Conservation (phyloP, 768 basidiomycete species). For the Tulasnella sp. region DNA sequence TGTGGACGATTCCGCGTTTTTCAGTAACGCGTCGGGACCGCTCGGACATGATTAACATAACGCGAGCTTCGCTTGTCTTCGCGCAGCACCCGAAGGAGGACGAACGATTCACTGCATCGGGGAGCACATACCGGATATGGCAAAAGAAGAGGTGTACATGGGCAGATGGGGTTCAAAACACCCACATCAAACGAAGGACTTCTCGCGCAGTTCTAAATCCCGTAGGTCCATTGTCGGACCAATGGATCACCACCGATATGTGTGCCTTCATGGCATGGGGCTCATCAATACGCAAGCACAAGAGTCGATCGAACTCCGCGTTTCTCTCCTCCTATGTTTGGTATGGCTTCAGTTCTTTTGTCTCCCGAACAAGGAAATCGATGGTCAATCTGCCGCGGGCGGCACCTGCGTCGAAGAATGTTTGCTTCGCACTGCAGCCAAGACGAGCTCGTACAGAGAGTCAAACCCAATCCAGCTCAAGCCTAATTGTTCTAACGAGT, state of each 20-base stretch:
- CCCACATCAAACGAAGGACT: background rate
- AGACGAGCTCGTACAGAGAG: background rate
- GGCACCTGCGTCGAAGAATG: background rate
- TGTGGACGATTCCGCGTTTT: background rate
- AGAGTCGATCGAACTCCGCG: background rate
- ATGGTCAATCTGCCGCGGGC: background rate
- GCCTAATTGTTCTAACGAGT: background rate
- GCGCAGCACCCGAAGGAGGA: background rate
- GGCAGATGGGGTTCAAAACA: background rate
- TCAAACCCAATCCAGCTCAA: background rate
- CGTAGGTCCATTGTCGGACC: background rate
- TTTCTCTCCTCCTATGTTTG: background rate
- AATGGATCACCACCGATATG: background rate
- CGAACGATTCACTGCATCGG: background rate
- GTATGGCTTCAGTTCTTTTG: background rate
- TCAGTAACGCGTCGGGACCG: background rate
- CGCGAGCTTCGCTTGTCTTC: background rate
- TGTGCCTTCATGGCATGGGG: background rate
- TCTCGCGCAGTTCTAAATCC: background rate
- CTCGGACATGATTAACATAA: conserved; percentile 7
- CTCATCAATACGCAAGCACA: background rate
- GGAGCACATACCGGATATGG: background rate
- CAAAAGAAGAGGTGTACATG: background rate
- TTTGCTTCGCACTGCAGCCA: background rate
- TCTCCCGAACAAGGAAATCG: background rate